Evolutionary conservation across 305 asterid species (phyloP).

Genomic region (Fraxinus platypoda): DNA sequence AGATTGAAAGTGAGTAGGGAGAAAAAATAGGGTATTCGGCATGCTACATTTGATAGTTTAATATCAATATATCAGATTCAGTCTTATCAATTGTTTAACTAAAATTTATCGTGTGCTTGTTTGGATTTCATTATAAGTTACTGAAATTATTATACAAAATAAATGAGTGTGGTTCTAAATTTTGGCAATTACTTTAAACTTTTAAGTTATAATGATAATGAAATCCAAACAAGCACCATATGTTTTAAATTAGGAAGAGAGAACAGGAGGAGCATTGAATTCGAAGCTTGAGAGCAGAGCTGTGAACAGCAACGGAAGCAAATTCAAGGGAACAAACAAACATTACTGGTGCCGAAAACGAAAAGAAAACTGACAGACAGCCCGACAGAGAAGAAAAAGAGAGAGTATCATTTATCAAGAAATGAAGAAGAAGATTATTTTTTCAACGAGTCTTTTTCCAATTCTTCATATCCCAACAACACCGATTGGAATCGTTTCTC

Average conservation of each 20-base stretch:
- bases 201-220: too few species aligned
- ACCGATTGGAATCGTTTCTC: constrained; percentile 54
- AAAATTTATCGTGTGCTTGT: too few species aligned
- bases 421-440: constrained; percentile 23
- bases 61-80: too few species aligned
- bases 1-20: too few species aligned
- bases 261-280: not conserved
- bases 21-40: too few species aligned
- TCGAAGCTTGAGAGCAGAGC: not conserved
- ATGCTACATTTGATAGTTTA: too few species aligned
- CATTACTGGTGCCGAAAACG: constrained; percentile 43
- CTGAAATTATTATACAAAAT: too few species aligned
- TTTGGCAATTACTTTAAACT: too few species aligned
- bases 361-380: constrained; percentile 49
- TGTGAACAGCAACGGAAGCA: not conserved
- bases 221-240: too few species aligned
- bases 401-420: constrained; percentile 2
- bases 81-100: too few species aligned
- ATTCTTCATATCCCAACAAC: constrained; percentile 34
- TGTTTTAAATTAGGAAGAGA: not conserved
- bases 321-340: constrained; percentile 20
- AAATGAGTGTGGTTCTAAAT: too few species aligned
- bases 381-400: constrained; percentile 23
- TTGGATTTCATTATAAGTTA: too few species aligned
- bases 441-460: constrained; percentile 21